A percentile compares a stretch with the other conserved stretches of the same genome.
Evolutionary conservation across 768 basidiomycete species (phyloP).

Genomic region (Gloeostereum incarnatum): DNA sequence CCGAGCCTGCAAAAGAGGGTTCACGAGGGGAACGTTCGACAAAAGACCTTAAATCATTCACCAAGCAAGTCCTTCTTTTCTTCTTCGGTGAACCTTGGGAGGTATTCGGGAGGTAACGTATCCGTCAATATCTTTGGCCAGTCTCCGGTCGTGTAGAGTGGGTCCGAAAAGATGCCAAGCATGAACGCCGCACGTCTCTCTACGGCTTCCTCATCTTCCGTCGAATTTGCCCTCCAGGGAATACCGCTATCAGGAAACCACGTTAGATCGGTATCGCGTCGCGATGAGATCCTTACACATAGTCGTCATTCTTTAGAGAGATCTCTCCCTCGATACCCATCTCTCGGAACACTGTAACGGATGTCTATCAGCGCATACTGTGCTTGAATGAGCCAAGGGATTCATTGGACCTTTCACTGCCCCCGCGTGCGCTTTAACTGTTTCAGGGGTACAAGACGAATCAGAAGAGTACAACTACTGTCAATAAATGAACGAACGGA

Average conservation of each 20-base stretch:
- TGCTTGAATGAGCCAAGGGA: neutral
- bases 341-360: slow-evolving; percentile 26
- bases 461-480: neutral
- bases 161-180: slow-evolving; percentile 40
- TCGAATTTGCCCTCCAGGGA: slow-evolving; percentile 35
- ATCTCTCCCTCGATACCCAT: slow-evolving; percentile 45
- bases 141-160: slow-evolving; percentile 39
- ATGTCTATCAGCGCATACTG: neutral
- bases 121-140: slow-evolving; percentile 44
- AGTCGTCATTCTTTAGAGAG: slow-evolving; percentile 44
- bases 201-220: slow-evolving; percentile 33
- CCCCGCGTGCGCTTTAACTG: slow-evolving; percentile 38
- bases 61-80: slow-evolving; percentile 36
- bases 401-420: slow-evolving; percentile 33
- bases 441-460: neutral
- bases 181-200: slow-evolving; percentile 42
- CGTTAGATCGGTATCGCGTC: neutral
- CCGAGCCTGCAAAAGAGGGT: slow-evolving; percentile 24
- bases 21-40: neutral
- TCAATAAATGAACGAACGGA: slow-evolving; percentile 19
- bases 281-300: slow-evolving; percentile 21
- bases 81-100: slow-evolving; percentile 37
- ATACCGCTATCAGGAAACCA: slow-evolving; percentile 21
- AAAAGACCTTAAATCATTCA: slow-evolving; percentile 6
- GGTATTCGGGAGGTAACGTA: slow-evolving; percentile 31